Evolutionary conservation across 2,329 filamentous ascomycete genomes (phyloP), one percentile per base, ranked within the genome.

Genomic region (Colletotrichum higginsianum): DNA sequence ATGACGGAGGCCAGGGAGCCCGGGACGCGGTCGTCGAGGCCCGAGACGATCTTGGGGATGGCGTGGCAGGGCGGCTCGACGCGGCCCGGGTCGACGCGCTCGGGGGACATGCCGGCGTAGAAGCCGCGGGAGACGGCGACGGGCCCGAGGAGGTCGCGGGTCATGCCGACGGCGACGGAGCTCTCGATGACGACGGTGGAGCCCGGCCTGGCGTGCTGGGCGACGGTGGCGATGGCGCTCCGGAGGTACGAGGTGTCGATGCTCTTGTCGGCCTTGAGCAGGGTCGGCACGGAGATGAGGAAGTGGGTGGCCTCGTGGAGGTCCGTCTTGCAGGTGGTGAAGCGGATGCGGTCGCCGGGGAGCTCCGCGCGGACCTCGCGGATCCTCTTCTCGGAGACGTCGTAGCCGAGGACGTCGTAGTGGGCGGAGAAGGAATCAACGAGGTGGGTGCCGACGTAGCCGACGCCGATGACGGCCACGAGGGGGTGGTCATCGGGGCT

Each of bases 391-490:
- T 80, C 76, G 0, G 83, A 86, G 4, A 87, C 80, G 67, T 87
- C 86, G 74, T 84, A 87, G 30, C 83, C 86, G 40, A 88, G 76
- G 9, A 86, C 81, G 23, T 78, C 67, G 72, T 82, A 86, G 11
- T 77, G 74, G 0, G 71, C 77, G 7, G 82, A 81, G 71, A 88
- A 88, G 9, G 77, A 79, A 2, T 79, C 75, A 52, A 86, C 82
- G 11, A 88, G 82, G 67, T 87, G 84, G 62, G 82, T 80, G 12
- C 86, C 86, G 7, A 88, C 86, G 75, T 87, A 88, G 44, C 86
- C 86, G n/a, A 87, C 84, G 3, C 86, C 86, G 35, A 88, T 84
- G 35, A 88, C 80, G 58, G 84, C 85, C 1, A 87, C 82, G 2
- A 83, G 67, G 4, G 83, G 80, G 4, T 62, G 47, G 4, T 62